phyloP scores from a whole-genome alignment of 352 stramenopile species.

The Phytopythium chamaehyphon region DNA sequence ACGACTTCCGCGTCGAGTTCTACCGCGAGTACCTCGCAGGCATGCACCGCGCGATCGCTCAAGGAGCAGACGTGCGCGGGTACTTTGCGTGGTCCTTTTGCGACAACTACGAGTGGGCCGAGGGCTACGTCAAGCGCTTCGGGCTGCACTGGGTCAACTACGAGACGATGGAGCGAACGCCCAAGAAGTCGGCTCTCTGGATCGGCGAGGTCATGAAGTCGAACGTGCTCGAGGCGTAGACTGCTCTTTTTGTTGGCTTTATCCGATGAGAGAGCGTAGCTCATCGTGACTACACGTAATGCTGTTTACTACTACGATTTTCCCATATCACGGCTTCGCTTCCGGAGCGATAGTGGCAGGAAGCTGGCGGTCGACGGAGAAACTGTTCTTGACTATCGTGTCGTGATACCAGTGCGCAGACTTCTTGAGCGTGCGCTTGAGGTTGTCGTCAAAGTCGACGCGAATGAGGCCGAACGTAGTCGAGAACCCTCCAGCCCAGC shows the following conservation, averaged over 20 bases:
- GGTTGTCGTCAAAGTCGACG: constrained; percentile 42
- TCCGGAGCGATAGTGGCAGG: not conserved
- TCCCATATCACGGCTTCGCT: not conserved
- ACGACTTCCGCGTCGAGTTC: constrained; percentile 76
- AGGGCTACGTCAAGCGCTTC: constrained; percentile 62
- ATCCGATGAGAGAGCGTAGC: not conserved
- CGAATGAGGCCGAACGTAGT: constrained; percentile 47
- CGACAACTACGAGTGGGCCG: constrained; percentile 93
- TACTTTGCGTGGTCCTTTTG: constrained; percentile 92
- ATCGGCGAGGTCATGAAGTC: constrained; percentile 40
- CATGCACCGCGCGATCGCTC: constrained; percentile 39
- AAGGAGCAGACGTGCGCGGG: constrained; percentile 61
- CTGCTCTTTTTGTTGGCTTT: too few relatives aligned
- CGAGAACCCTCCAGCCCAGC: constrained; percentile 68
- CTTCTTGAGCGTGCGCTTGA: constrained; percentile 54
- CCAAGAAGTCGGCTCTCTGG: constrained; percentile 65
- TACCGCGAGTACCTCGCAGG: constrained; percentile 80
- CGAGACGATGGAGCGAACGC: constrained; percentile 58
- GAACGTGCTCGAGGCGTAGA: constrained; percentile 23
- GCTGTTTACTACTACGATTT: not conserved
- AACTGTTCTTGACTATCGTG: constrained; percentile 32
- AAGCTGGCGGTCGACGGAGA: constrained; percentile 4
- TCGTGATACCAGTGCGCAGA: constrained; percentile 44
- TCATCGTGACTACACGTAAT: too few relatives aligned
- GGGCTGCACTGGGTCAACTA: constrained; percentile 62